phyloP scores from a whole-genome alignment of 768 basidiomycete genomes.

The Trametes elegans region DNA sequence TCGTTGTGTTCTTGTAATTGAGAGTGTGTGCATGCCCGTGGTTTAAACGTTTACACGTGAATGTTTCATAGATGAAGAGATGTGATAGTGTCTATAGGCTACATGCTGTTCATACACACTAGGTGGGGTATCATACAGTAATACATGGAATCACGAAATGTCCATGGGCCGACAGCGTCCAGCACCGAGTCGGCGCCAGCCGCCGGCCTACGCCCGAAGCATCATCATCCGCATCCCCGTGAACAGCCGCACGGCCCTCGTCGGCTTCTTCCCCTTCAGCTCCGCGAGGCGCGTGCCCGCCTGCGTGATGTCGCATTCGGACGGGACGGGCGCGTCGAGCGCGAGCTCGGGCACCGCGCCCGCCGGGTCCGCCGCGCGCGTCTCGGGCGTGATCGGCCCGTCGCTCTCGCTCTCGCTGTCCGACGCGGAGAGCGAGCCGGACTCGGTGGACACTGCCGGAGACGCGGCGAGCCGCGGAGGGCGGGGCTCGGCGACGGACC shows the following conservation, averaged over 20 bases:
- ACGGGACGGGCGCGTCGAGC: conserved; percentile 8
- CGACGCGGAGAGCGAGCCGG: background rate
- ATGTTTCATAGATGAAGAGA: background rate
- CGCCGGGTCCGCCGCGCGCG: conserved; percentile 3
- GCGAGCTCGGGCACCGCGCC: conserved; percentile 15
- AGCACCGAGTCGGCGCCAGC: conserved; percentile 1
- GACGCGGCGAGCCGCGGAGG: background rate
- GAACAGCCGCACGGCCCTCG: background rate
- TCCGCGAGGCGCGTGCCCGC: conserved; percentile 8
- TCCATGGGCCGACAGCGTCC: conserved; percentile 3
- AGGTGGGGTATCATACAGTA: background rate
- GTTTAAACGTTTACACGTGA: too few species aligned
- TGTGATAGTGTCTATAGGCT: conserved; percentile 1
- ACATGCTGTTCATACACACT: background rate
- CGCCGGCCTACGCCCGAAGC: conserved; percentile 1
- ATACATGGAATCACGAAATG: background rate
- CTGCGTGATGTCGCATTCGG: conserved; percentile 9
- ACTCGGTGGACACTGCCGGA: background rate
- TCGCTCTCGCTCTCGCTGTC: conserved; percentile 16
- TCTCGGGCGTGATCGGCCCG: conserved; percentile 22
- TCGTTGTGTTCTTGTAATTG: too few species aligned
- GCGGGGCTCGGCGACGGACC: conserved; percentile 3
- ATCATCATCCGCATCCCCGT: conserved; percentile 2
- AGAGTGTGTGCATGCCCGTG: too few species aligned
- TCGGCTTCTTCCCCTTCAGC: background rate